A percentile compares a stretch with the other conserved stretches of the same genome.
Conservation (phyloP, 1,139 yeast species). For the Saccharomyces hybrid region DNA sequence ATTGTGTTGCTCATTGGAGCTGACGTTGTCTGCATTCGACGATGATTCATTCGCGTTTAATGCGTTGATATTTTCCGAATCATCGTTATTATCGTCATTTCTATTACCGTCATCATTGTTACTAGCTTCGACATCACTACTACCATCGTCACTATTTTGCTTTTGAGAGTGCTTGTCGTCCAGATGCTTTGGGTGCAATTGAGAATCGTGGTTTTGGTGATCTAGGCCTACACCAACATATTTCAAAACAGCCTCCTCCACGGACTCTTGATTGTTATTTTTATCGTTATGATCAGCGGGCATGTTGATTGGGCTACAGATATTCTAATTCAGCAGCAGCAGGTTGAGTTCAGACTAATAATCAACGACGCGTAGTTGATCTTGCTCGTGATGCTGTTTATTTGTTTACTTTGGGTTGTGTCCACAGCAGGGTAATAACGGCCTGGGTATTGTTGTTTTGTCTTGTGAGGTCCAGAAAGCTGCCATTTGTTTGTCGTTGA, state of each 20-base stretch:
- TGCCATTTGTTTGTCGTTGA: slow-evolving; percentile 1
- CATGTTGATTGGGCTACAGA: slow-evolving; percentile 3
- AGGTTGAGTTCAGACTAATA: background rate
- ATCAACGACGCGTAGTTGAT: background rate
- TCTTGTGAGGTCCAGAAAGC: background rate
- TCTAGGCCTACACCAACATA: slow-evolving; percentile 41
- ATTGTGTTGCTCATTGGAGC: slow-evolving; percentile 30
- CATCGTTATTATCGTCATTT: slow-evolving; percentile 9
- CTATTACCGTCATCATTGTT: slow-evolving; percentile 18
- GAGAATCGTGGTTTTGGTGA: background rate
- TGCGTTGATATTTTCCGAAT: slow-evolving; percentile 1
- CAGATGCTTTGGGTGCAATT: background rate
- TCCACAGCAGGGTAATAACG: background rate
- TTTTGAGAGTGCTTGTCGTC: background rate
- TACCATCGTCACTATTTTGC: slow-evolving; percentile 3
- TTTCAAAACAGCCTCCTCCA: slow-evolving; percentile 61
- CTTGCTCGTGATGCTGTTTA: background rate
- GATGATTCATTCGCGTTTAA: background rate
- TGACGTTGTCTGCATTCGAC: slow-evolving; percentile 13
- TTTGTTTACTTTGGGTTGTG: background rate
- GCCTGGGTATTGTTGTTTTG: background rate
- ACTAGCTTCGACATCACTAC: background rate
- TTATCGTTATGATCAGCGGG: slow-evolving; percentile 9
- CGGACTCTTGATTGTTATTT: slow-evolving; percentile 23
- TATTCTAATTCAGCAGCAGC: slow-evolving; percentile 4